These are phyloP conservation scores for Basidioascus undulatus DNA, from an alignment of 768 basidiomycete genomes.

Conservation along the genomic window DNA sequence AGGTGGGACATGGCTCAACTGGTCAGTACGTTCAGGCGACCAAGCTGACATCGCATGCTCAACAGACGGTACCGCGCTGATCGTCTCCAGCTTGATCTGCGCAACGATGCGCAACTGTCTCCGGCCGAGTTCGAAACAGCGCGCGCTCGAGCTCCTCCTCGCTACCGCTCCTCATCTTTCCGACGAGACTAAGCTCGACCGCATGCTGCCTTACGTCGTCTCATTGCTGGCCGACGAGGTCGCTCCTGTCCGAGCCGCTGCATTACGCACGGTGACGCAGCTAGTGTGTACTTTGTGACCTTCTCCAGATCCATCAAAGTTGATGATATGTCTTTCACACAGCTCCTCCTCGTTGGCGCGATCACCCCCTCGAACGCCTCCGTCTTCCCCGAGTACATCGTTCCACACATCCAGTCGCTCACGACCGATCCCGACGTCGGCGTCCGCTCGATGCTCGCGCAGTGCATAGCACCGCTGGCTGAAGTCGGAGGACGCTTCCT, in stretches of 20 bases:
- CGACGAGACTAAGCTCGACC: conserved; percentile 84
- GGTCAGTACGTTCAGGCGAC: neutral
- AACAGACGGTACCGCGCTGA: conserved; percentile 72
- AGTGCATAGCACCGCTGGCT: conserved; percentile 61
- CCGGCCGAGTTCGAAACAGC: conserved; percentile 63
- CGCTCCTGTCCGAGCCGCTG: conserved; percentile 54
- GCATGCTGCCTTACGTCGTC: conserved; percentile 75
- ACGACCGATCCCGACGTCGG: conserved; percentile 62
- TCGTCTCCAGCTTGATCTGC: conserved; percentile 64
- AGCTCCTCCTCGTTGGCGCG: conserved; percentile 16
- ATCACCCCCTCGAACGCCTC: conserved; percentile 23
- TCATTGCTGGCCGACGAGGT: conserved; percentile 70
- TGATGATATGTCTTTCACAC: conserved; percentile 10
- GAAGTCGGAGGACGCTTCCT: conserved; percentile 68
- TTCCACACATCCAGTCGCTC: conserved; percentile 67
- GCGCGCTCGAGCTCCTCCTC: conserved; percentile 63
- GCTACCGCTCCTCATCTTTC: conserved; percentile 51
- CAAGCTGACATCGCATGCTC: neutral
- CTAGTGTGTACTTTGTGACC: conserved; percentile 30
- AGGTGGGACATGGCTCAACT: conserved; percentile 28
- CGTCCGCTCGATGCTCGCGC: conserved; percentile 57
- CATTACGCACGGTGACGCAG: conserved; percentile 55
- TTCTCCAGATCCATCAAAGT: neutral
- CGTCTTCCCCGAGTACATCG: conserved; percentile 84
- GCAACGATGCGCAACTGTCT: conserved; percentile 72